Conservation (phyloP, 768 basidiomycete genomes). For the Tremella fuciformis region DNA sequence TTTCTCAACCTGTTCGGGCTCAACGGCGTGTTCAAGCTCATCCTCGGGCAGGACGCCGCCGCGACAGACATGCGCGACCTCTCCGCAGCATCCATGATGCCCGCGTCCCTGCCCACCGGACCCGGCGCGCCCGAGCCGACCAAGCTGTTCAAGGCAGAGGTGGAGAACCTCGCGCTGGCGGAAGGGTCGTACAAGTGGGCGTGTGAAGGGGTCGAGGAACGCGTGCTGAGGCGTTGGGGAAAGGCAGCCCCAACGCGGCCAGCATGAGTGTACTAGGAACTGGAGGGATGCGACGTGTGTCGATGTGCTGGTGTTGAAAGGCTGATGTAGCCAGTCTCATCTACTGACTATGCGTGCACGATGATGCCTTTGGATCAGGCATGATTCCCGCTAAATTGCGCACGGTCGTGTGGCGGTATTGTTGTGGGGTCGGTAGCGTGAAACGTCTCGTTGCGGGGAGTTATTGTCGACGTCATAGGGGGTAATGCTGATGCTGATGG, state of each 20-base stretch:
- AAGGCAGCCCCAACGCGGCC: constrained; percentile 29
- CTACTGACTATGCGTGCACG: too few species aligned
- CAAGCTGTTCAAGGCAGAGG: constrained; percentile 87
- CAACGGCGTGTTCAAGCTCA: constrained; percentile 89
- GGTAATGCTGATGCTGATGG: too few species aligned
- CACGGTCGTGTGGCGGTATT: too few species aligned
- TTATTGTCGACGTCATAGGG: too few species aligned
- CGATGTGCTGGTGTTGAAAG: too few species aligned
- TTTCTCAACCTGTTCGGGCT: constrained; percentile 98
- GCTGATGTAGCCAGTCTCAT: too few species aligned
- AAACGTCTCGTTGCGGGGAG: too few species aligned
- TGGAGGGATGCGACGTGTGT: too few species aligned
- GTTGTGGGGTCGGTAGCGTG: too few species aligned
- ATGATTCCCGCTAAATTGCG: too few species aligned
- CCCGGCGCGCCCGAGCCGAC: constrained; percentile 70
- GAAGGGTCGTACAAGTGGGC: constrained; percentile 78
- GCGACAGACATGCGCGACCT: constrained; percentile 71
- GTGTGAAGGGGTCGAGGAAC: constrained; percentile 73
- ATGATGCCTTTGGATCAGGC: too few species aligned
- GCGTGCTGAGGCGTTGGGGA: constrained; percentile 74
- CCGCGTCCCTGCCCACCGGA: constrained; percentile 35
- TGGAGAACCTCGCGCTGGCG: constrained; percentile 87
- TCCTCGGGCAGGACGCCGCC: constrained; percentile 80
- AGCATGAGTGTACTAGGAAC: too few species aligned
- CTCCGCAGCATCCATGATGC: constrained; percentile 17